phyloP scores from a whole-genome alignment of 768 basidiomycete genomes.

The Tricholoma saponaceum region DNA sequence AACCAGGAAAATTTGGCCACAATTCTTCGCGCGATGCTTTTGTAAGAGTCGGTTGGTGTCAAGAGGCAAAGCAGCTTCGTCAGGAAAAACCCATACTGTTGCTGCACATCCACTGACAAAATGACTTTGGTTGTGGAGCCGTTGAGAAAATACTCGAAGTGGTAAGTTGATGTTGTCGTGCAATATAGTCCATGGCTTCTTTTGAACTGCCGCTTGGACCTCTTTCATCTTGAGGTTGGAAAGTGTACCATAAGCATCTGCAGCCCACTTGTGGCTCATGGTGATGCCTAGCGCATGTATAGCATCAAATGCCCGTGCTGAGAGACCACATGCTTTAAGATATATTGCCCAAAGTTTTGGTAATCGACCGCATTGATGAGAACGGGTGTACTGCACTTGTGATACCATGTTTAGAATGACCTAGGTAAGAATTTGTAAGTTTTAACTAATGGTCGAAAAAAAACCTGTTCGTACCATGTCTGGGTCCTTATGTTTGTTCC shows the following conservation, averaged over 20 bases:
- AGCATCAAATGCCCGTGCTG: constrained; percentile 13
- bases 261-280: constrained; percentile 9
- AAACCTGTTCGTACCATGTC: too few relatives aligned
- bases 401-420: neutral
- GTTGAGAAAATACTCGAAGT: constrained; percentile 20
- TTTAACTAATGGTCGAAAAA: too few relatives aligned
- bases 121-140: constrained; percentile 18
- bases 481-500: too few relatives aligned
- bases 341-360: constrained; percentile 16
- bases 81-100: constrained; percentile 17
- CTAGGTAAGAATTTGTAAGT: neutral
- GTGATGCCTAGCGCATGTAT: constrained; percentile 13
- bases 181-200: constrained; percentile 10
- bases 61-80: constrained; percentile 1
- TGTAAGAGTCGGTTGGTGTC: constrained; percentile 8
- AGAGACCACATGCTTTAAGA: constrained; percentile 16
- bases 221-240: constrained; percentile 4
- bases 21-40: neutral
- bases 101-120: constrained; percentile 19
- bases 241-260: neutral
- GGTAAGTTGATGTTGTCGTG: constrained; percentile 21
- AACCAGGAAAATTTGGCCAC: neutral
- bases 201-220: constrained; percentile 5
- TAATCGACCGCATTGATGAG: constrained; percentile 5
- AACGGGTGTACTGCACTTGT: constrained; percentile 11